Conservation (phyloP, 129 eudicot species). For the Smallanthus sonchifolius region DNA sequence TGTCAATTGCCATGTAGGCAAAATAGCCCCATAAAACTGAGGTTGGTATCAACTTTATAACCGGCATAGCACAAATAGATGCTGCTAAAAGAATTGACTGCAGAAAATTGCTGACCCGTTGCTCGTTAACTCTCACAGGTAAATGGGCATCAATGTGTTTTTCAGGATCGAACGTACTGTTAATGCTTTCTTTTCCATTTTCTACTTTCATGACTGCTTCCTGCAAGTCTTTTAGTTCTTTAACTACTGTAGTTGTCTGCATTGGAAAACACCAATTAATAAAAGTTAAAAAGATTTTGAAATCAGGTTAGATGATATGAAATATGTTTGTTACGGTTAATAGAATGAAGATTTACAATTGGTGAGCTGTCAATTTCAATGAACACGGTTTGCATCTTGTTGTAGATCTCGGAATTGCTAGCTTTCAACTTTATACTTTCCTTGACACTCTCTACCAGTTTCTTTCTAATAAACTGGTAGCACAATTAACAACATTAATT, state of each 20-base stretch:
- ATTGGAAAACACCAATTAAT: neutral
- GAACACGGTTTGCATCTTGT: conserved; percentile 47
- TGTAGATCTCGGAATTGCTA: conserved; percentile 41
- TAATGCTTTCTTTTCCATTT: conserved; percentile 29
- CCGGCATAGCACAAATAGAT: conserved; percentile 47
- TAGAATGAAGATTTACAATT: conserved; percentile 20
- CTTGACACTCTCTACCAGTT: conserved; percentile 39
- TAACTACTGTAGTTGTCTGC: conserved; percentile 41
- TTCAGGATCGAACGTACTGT: conserved; percentile 41
- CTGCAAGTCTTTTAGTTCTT: conserved; percentile 52
- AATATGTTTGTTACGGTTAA: neutral
- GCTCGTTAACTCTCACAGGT: conserved; percentile 84
- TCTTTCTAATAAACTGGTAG: conserved; percentile 44
- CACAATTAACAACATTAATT: neutral
- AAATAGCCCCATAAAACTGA: conserved; percentile 75
- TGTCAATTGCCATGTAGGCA: conserved; percentile 89
- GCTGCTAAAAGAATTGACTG: conserved; percentile 68
- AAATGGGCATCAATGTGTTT: conserved; percentile 57
- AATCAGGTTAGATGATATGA: neutral
- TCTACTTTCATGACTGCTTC: conserved; percentile 60
- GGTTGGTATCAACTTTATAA: conserved; percentile 51
- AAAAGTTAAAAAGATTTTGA: neutral
- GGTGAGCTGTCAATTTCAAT: conserved; percentile 48
- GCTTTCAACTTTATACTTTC: conserved; percentile 43
- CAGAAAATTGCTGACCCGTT: conserved; percentile 67